Base-by-base conservation (phyloP, 306 rosid species). In the Sindora glabra region DNA sequence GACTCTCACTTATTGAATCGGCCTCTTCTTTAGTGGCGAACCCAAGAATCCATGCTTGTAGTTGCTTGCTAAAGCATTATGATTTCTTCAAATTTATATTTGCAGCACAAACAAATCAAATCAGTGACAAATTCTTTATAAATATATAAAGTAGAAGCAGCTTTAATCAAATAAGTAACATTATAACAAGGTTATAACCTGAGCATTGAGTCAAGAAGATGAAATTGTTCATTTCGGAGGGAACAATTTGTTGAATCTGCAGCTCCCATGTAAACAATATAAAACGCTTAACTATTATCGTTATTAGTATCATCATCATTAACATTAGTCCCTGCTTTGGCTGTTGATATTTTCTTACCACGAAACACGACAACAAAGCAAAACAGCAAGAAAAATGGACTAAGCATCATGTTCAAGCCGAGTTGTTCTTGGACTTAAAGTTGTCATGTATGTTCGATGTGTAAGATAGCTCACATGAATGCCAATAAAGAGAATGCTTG, bases 261-360 rank as follows among this genome's bases (percentile, higher is more conserved):
- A 0, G 92, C 83, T 62, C 98, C 98, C 98, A 91, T 88, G 33
- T 91, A 91, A 10, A 91, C 96, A 15, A 91, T 72, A 59, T 85
- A 91, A 72, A 85, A 77, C 14, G 71, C 79, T 77, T n/a, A n/a
- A n/a, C n/a, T n/a, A n/a, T 65, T 26, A 8, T 34, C 33, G 12
- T 59, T 72, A 23, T 0, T 0, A 14, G 16, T 27, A 13, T 10
- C 3, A 8, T n/a, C n/a, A n/a, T n/a, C n/a, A n/a, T 7, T 8
- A 12, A 5, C 34, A 15, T 44, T 44, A 18, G n/a, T n/a, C n/a
- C 21, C 60, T 45, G 26, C 42, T 57, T 27, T 25, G 22, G 19
- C 18, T 21, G 74, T 64, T 12, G 65, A 71, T 21, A 48, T 33
- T 6, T 41, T 44, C 48, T 37, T 74, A 40, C 68, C 72, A 40